These are phyloP conservation scores for Coemansia sp. DNA, from an alignment of 192 early-diverging fungal genomes.

Conservation along the genomic window DNA sequence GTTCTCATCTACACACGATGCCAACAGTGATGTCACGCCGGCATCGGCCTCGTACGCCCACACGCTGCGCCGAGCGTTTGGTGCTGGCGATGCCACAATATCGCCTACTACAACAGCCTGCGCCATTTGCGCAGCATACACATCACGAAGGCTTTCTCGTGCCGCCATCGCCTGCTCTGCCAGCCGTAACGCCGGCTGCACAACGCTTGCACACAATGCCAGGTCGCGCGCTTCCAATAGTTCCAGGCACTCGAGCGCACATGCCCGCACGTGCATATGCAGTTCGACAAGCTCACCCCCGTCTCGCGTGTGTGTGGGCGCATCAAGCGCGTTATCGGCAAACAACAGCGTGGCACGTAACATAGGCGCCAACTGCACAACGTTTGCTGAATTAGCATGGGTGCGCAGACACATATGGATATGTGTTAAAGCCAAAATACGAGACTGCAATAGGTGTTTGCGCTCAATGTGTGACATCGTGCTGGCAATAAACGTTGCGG, in stretches of 20 bases:
- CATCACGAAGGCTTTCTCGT: slow-evolving; percentile 23
- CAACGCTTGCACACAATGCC: background rate
- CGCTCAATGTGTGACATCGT: slow-evolving; percentile 31
- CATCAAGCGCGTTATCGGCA: slow-evolving; percentile 52
- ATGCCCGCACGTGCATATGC: slow-evolving; percentile 30
- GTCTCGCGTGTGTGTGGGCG: slow-evolving; percentile 18
- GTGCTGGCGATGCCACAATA: background rate
- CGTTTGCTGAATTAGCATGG: background rate
- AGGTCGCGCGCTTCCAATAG: background rate
- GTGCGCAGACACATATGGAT: background rate
- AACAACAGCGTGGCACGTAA: slow-evolving; percentile 33
- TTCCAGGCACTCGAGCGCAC: slow-evolving; percentile 27
- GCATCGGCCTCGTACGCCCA: slow-evolving; percentile 51
- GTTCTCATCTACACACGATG: background rate
- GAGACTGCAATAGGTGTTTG: slow-evolving; percentile 25
- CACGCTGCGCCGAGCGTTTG: background rate
- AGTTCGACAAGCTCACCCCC: slow-evolving; percentile 9
- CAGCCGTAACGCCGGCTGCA: slow-evolving; percentile 25
- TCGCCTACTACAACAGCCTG: background rate
- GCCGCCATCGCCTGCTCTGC: slow-evolving; percentile 29
- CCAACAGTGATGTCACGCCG: slow-evolving; percentile 41
- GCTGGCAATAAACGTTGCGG: slow-evolving; percentile 34
- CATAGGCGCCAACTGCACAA: slow-evolving; percentile 4
- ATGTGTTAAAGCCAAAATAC: slow-evolving; percentile 28
- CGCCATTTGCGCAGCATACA: slow-evolving; percentile 17